Percentiles rank a stretch among this genome's conserved stretches.
phyloP scores from a whole-genome alignment of 306 rosid species.

The Fragaria vesca region DNA sequence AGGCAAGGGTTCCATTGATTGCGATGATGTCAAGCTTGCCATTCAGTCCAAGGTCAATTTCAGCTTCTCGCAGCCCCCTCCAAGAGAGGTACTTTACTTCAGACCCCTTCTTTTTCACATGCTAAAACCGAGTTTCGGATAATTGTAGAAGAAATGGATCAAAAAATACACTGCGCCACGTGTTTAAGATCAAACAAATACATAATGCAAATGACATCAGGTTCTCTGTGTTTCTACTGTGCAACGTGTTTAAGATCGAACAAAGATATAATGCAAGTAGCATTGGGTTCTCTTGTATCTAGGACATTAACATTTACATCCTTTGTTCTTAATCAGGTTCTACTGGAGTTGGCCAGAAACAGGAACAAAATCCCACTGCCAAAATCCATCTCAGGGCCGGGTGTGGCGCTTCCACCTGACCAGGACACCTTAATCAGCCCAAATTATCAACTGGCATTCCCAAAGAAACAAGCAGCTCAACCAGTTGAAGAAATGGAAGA shows the following conservation, averaged over 20 bases:
- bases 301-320: background rate
- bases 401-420: slow-evolving; percentile 71
- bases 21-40: slow-evolving; percentile 88
- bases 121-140: background rate
- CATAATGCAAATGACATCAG: background rate
- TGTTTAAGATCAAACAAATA: background rate
- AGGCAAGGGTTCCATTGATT: slow-evolving; percentile 66
- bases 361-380: slow-evolving; percentile 79
- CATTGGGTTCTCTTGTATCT: background rate
- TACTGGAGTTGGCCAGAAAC: slow-evolving; percentile 76
- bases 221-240: background rate
- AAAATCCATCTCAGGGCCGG: slow-evolving; percentile 62
- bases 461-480: slow-evolving; percentile 63
- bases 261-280: background rate
- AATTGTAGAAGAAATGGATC: background rate
- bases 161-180: no score
- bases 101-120: background rate
- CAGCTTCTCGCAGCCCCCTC: slow-evolving; percentile 97
- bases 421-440: slow-evolving; percentile 77
- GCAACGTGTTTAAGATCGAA: background rate
- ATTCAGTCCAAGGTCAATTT: slow-evolving; percentile 86
- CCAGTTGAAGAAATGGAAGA: slow-evolving; percentile 70
- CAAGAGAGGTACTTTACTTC: slow-evolving; percentile 70
- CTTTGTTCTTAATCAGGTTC: slow-evolving; percentile 42
- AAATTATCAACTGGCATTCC: slow-evolving; percentile 73